These are phyloP conservation scores for Lumnitzera littorea DNA, from an alignment of 345 rosid species.

Conservation along the genomic window DNA sequence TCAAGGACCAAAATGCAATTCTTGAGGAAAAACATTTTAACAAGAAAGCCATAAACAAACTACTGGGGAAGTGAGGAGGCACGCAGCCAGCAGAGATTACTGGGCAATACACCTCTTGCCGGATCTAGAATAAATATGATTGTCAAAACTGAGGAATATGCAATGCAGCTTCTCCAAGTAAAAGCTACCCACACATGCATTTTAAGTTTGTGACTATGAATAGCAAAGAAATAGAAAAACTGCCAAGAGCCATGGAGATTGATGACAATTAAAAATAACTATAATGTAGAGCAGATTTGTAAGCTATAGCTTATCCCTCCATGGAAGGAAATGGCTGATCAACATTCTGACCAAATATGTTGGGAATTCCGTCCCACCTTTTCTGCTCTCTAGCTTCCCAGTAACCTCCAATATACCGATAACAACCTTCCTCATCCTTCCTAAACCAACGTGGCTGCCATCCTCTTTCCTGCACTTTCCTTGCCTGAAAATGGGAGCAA, in stretches of 20 bases:
- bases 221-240: not conserved
- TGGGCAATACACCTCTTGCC: too few species aligned
- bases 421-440: constrained; percentile 83
- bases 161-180: too few species aligned
- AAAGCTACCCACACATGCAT: too few species aligned
- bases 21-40: too few species aligned
- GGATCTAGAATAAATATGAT: too few species aligned
- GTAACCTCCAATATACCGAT: constrained; percentile 72
- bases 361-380: constrained; percentile 60
- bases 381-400: constrained; percentile 84
- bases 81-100: too few species aligned
- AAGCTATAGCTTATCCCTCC: constrained; percentile 20
- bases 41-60: too few species aligned
- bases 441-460: constrained; percentile 97
- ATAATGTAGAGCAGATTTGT: not conserved
- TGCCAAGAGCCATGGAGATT: not conserved
- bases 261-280: not conserved
- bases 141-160: too few species aligned
- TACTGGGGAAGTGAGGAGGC: too few species aligned
- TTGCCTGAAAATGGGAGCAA: constrained; percentile 49
- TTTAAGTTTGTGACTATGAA: too few species aligned
- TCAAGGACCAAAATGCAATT: too few species aligned
- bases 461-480: constrained; percentile 94
- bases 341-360: constrained; percentile 66
- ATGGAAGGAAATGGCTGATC: constrained; percentile 22